Base-by-base conservation (phyloP, 2,329 filamentous ascomycete species). In the Hymenoscyphus albidus region DNA sequence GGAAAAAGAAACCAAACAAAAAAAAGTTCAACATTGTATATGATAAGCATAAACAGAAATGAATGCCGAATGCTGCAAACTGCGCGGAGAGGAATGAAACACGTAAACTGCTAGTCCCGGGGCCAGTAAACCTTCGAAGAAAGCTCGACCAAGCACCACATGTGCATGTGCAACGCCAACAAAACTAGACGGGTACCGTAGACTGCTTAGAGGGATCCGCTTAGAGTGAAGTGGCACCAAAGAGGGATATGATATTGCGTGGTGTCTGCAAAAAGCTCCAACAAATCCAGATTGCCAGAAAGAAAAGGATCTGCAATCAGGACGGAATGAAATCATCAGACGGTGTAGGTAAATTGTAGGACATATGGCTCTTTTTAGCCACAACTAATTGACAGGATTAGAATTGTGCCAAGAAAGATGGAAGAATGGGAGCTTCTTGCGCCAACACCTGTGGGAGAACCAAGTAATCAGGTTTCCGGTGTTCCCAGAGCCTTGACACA, bases 141-240 rank as follows among this genome's bases (percentile, higher is more conserved):
- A 54, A 22, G 48, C 48, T 54, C 48, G 22, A 27, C 48, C 48
- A 54, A 54, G 48, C 48, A 54, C 48, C 48, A 27, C 48, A 22
- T 22, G n/a, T 54, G 48, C 48, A 54, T 54, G 48, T 54, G 48
- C 48, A 54, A 54, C 48, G 48, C 48, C 48, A 54, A 54, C 48
- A 54, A 18, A 27, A 27, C 48, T 54, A 12, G 22, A 22, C 22
- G n/a, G 48, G n/a, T 51, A 27, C 48, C 48, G 22, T 27, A 12
- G 22, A 54, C 35, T 35, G 35, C 35, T 7, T 44, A 12, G 22
- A 54, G 22, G 22, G 22, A 22, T 22, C 35, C 5, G 35, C 35
- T 7, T 44, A 12, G 22, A 54, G 22, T 27, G 48, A 12, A 22
- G 18, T 18, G 48, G 18, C 12, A 22, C 22, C 2, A 27, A 54